Base-by-base conservation (phyloP, 1,139 yeast species). In the Nakaseomyces glabratus region DNA sequence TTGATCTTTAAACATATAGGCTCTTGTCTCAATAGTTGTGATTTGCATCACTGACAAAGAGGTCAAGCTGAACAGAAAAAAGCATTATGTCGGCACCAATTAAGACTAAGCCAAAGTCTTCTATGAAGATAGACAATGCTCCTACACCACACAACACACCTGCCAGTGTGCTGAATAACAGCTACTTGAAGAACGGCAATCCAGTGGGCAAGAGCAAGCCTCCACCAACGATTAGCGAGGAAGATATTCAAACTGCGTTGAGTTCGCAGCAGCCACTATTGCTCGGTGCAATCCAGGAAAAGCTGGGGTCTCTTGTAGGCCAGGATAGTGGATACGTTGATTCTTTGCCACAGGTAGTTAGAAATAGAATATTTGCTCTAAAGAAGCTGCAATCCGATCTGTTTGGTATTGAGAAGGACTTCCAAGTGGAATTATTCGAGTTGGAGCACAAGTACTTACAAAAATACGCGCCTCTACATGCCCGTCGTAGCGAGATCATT, bases 111-210 rank as follows among this genome's bases (percentile, higher is more conserved):
- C 51, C 57, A 12, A 54, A 52, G 36, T 50, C 55, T 16, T 50
- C 54, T 3, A 51, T 80, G 55, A 85, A 82, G 57, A 76, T 86
- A 49, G 81, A 93, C 48, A 77, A 80, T 56, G 98, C 98, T 4
- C 98, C 99, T 34, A 90, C 99, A 2, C 99, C 99, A 9, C 98
- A 93, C 58, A 90, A 90, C 68, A 90, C 99, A 1, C 99, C 99
- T 16, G 82, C 97, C 4, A 79, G 94, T 20, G 82, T 82, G 28
- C 37, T 51, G 28, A 73, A 84, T 31, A 77, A 76, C 43, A 80
- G 90, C 34, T 86, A 76, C 59, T 68, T 82, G 57, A 76, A 71
- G 61, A 71, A 69, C 42, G 73, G 76, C 43, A 73, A 77, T 44
- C 94, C 94, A 11, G 67, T 76, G 7, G 80, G 82, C 39, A 76